Percentiles rank a stretch among this genome's conserved stretches.
These are phyloP conservation scores for Hymenoscyphus repandus DNA, from an alignment of 2,329 filamentous ascomycete species.

Conservation along the genomic window DNA sequence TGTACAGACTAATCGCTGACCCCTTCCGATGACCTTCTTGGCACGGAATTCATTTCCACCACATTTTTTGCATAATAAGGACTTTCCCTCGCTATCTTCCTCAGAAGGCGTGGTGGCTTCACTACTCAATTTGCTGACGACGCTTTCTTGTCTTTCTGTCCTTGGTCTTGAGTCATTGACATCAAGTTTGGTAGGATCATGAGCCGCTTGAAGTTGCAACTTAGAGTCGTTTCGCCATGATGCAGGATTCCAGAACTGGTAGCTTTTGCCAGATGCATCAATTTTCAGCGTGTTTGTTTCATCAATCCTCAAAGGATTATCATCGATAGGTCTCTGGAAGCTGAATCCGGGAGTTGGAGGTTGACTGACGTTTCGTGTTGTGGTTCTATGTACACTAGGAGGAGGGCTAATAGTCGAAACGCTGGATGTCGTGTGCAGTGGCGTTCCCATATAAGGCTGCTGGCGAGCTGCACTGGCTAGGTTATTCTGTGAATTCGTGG, in stretches of 20 bases:
- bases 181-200: constrained; percentile 19
- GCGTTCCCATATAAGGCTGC: constrained; percentile 21
- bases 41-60: constrained; percentile 58
- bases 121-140: constrained; percentile 52
- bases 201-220: neutral
- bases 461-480: constrained; percentile 26
- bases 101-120: constrained; percentile 36
- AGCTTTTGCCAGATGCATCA: constrained; percentile 38
- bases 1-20: constrained; percentile 56
- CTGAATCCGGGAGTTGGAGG: constrained; percentile 54
- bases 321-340: constrained; percentile 40
- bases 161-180: constrained; percentile 15
- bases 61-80: constrained; percentile 53
- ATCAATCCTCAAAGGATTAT: constrained; percentile 36
- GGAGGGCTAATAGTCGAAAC: constrained; percentile 26
- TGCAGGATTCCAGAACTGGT: constrained; percentile 53
- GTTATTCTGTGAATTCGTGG: constrained; percentile 21
- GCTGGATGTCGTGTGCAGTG: constrained; percentile 20
- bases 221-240: constrained; percentile 38
- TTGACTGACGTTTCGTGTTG: constrained; percentile 24
- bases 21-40: constrained; percentile 46
- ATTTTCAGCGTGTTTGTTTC: constrained; percentile 27
- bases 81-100: constrained; percentile 42
- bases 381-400: constrained; percentile 20
- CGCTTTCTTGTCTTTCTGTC: constrained; percentile 17